Evolutionary conservation across 2,329 filamentous ascomycete species (phyloP).

Genomic region (Daldinia eschscholtzii): DNA sequence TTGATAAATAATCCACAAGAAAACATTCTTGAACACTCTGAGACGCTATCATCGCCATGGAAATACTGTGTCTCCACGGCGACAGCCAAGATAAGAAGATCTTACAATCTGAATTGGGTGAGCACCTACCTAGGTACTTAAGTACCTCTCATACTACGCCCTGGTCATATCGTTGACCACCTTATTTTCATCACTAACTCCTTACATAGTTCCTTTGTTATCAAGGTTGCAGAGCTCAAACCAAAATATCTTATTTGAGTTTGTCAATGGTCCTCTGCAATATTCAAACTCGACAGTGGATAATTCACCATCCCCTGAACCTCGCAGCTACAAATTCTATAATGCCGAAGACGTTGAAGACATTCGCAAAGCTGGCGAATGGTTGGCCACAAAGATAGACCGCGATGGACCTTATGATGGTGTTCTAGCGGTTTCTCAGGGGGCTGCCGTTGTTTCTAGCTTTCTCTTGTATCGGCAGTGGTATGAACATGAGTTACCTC

Average conservation of each 20-base stretch:
- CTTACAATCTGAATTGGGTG: conserved; percentile 41
- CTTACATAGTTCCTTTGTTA: conserved; percentile 19
- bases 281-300: conserved; percentile 20
- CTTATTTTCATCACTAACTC: neutral
- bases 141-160: too few species aligned
- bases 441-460: conserved; percentile 55
- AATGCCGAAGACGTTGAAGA: conserved; percentile 39
- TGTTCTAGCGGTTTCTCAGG: conserved; percentile 48
- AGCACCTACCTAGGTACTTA: conserved; percentile 10
- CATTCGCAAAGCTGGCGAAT: conserved; percentile 54
- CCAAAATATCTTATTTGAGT: conserved; percentile 41
- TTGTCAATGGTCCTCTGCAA: conserved; percentile 41
- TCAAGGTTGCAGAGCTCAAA: conserved; percentile 11
- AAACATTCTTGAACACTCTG: neutral
- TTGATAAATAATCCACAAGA: neutral
- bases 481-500: conserved; percentile 48
- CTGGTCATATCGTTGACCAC: neutral
- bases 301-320: conserved; percentile 16
- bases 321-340: conserved; percentile 40
- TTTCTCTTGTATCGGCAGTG: conserved; percentile 57
- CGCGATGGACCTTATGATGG: conserved; percentile 49
- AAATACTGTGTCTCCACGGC: conserved; percentile 44
- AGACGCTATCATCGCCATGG: conserved; percentile 21
- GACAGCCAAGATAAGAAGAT: conserved; percentile 28
- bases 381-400: conserved; percentile 54